These are phyloP conservation scores for Boletus sp. DNA, from an alignment of 1,284 basidiomycete genomes.

Conservation along the genomic window DNA sequence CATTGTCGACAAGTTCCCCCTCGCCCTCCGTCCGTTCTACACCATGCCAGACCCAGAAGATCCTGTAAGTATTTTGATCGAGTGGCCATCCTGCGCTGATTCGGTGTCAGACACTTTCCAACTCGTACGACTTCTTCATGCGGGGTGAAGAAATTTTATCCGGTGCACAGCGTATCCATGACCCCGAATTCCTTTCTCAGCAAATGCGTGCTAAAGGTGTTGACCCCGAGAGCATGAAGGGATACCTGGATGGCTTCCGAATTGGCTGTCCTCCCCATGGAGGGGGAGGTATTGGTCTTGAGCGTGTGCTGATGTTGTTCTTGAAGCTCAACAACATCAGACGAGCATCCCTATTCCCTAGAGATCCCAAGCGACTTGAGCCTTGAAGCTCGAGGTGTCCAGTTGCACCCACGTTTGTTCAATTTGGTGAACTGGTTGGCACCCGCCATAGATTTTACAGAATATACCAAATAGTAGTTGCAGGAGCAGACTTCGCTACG, in stretches of 20 bases:
- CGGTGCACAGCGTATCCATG: constrained; percentile 96
- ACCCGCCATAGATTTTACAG: constrained; percentile 21
- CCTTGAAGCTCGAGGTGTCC: constrained; percentile 41
- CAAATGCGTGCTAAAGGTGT: constrained; percentile 82
- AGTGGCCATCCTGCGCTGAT: constrained; percentile 6
- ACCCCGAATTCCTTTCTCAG: constrained; percentile 77
- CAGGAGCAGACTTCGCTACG: constrained; percentile 15
- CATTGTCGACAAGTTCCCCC: constrained; percentile 96
- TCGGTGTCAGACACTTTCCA: constrained; percentile 70
- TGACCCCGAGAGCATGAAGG: constrained; percentile 83
- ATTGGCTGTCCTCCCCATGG: constrained; percentile 91
- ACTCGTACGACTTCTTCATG: constrained; percentile 99
- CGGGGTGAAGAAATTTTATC: constrained; percentile 97
- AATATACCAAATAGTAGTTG: constrained; percentile 14
- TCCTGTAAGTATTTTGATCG: constrained; percentile 51
- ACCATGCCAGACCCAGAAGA: constrained; percentile 94
- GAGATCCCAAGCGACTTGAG: constrained; percentile 83
- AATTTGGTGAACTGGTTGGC: constrained; percentile 5
- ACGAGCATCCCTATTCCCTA: constrained; percentile 90
- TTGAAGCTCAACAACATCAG: constrained; percentile 95
- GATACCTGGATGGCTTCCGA: constrained; percentile 92
- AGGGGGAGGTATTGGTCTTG: constrained; percentile 83
- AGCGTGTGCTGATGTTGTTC: constrained; percentile 95
- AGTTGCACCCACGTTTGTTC: not conserved
- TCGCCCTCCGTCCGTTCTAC: constrained; percentile 93